These are phyloP conservation scores for Gossypium herbaceum DNA, from an alignment of 345 rosid species.

Conservation along the genomic window DNA sequence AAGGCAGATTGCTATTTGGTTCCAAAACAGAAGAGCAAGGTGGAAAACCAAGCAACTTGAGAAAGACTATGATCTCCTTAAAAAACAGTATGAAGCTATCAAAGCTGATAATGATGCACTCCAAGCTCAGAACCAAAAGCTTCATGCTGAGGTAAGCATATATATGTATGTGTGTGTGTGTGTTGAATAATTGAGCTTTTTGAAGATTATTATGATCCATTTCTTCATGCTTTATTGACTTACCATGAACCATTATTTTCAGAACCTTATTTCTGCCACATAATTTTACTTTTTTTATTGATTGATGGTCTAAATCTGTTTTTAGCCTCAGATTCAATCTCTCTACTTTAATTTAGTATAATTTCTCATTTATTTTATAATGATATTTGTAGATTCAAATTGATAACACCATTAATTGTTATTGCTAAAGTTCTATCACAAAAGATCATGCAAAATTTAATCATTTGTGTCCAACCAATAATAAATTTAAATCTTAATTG, in stretches of 20 bases:
- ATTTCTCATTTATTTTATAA: no score
- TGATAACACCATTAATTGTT: no score
- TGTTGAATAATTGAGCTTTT: background rate
- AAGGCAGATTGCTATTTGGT: conserved; percentile 97
- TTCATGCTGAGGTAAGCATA: conserved; percentile 68
- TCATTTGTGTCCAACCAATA: no score
- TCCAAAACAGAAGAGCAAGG: conserved; percentile 92
- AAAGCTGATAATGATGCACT: conserved; percentile 81
- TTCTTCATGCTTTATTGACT: background rate
- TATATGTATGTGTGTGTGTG: background rate
- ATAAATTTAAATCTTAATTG: no score
- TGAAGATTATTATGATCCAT: background rate
- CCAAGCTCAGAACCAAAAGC: conserved; percentile 79
- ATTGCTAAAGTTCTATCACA: no score
- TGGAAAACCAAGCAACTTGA: conserved; percentile 98
- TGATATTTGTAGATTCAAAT: no score
- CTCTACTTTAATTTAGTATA: background rate
- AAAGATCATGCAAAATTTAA: no score
- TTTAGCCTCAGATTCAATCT: background rate
- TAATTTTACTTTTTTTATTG: background rate
- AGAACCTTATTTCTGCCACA: background rate
- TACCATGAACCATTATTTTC: background rate
- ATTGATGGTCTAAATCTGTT: background rate
- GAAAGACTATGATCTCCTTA: conserved; percentile 87
- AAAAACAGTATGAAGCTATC: conserved; percentile 65